phyloP scores from a whole-genome alignment of 345 rosid genomes.

The Eucalyptus sp. region DNA sequence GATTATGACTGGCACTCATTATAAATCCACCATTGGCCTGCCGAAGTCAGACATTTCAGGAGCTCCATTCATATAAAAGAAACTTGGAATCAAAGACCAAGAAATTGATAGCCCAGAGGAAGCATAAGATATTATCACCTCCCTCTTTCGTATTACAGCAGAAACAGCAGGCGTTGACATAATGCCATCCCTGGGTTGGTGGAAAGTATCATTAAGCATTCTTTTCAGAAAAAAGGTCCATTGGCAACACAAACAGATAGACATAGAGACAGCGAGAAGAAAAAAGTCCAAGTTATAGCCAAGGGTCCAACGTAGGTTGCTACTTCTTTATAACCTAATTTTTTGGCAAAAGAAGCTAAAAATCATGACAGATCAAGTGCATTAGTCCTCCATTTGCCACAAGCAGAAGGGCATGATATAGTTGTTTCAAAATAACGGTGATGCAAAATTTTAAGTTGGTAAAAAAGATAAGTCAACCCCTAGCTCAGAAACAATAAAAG shows the following conservation, averaged over 20 bases:
- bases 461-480: background rate
- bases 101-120: background rate
- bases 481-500: background rate
- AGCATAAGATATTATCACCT: constrained; percentile 21
- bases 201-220: background rate
- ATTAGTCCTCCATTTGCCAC: background rate
- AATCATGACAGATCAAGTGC: background rate
- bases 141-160: constrained; percentile 76
- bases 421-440: background rate
- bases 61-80: background rate
- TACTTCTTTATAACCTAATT: background rate
- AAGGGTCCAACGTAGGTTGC: background rate
- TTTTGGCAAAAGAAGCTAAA: background rate
- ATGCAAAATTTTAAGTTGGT: background rate
- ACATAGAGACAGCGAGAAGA: background rate
- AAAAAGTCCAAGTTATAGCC: background rate
- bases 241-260: background rate
- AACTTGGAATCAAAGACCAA: background rate
- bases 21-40: constrained; percentile 96
- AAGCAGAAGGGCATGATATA: background rate
- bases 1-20: constrained; percentile 97
- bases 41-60: background rate
- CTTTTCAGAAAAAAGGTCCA: background rate
- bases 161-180: constrained; percentile 91
- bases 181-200: constrained; percentile 60